Percentiles rank a stretch among this genome's conserved stretches.
Conservation (phyloP, 345 rosid genomes). For the Arabis hirsuta region DNA sequence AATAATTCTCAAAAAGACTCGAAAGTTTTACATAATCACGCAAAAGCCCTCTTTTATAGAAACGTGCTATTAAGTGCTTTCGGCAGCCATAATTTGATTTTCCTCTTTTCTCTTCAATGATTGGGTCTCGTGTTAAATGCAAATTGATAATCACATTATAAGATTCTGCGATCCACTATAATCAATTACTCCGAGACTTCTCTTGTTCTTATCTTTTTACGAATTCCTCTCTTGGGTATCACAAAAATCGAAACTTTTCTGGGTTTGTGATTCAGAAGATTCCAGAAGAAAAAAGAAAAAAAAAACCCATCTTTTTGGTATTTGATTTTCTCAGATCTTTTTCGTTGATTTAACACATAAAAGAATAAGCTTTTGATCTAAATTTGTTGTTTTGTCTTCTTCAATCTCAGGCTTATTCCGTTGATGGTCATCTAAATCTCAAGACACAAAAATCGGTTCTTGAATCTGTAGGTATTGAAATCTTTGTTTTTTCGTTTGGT, state of each 20-base stretch:
- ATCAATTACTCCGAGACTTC: slow-evolving; percentile 21
- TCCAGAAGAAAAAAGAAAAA: too few relatives aligned
- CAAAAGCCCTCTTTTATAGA: not conserved
- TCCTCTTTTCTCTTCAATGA: slow-evolving; percentile 17
- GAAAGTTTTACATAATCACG: slow-evolving; percentile 4
- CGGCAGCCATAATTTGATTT: slow-evolving; percentile 16
- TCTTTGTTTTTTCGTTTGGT: slow-evolving; percentile 35
- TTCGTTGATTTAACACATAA: slow-evolving; percentile 4
- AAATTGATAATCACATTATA: slow-evolving; percentile 6
- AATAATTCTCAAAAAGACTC: not conserved
- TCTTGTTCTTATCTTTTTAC: slow-evolving; percentile 15
- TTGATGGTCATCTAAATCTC: slow-evolving; percentile 72
- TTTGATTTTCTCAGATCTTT: slow-evolving; percentile 17
- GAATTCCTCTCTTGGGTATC: slow-evolving; percentile 4
- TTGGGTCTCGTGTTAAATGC: slow-evolving; percentile 36
- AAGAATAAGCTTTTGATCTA: slow-evolving; percentile 18
- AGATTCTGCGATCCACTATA: slow-evolving; percentile 12
- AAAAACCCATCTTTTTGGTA: slow-evolving; percentile 11
- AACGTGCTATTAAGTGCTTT: not conserved
- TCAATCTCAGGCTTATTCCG: slow-evolving; percentile 42
- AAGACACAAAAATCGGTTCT: not conserved
- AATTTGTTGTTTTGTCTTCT: slow-evolving; percentile 28
- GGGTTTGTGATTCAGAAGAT: slow-evolving; percentile 11
- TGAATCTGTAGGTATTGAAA: slow-evolving; percentile 27
- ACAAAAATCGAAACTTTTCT: slow-evolving; percentile 8